phyloP scores from a whole-genome alignment of 2,329 filamentous ascomycete species.

The Aspergillus caelatus region DNA sequence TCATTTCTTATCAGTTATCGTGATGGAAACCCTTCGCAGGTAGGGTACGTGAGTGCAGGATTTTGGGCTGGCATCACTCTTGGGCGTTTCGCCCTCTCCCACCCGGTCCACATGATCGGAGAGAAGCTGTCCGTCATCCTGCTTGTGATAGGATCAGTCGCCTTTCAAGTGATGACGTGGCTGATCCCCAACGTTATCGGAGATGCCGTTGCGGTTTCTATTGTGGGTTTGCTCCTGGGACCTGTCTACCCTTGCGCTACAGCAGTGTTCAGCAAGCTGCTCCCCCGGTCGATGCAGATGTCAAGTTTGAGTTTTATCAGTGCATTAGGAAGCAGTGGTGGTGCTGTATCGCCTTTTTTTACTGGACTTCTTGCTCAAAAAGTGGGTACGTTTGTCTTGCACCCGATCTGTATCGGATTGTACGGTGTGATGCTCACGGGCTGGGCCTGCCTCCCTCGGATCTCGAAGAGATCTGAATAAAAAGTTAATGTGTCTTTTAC shows the following conservation, averaged over 20 bases:
- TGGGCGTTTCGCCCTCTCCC: slow-evolving; percentile 72
- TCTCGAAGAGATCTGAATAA: slow-evolving; percentile 54
- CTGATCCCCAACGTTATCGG: slow-evolving; percentile 73
- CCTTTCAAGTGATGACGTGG: slow-evolving; percentile 79
- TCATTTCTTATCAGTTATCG: slow-evolving; percentile 78
- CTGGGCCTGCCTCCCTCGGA: slow-evolving; percentile 56
- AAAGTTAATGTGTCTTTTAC: background rate
- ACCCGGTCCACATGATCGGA: slow-evolving; percentile 67
- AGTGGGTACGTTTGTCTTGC: slow-evolving; percentile 52
- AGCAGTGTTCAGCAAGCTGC: slow-evolving; percentile 62
- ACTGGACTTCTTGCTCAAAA: slow-evolving; percentile 53
- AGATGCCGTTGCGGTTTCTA: slow-evolving; percentile 65
- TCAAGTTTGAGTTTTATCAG: slow-evolving; percentile 41
- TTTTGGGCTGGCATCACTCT: slow-evolving; percentile 74
- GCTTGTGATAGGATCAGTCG: slow-evolving; percentile 62
- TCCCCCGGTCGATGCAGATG: slow-evolving; percentile 43
- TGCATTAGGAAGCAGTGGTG: slow-evolving; percentile 46
- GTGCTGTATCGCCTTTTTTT: slow-evolving; percentile 49
- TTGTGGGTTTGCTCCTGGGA: slow-evolving; percentile 75
- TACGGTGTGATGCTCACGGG: slow-evolving; percentile 57
- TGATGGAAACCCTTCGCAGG: slow-evolving; percentile 67
- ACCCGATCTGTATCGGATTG: slow-evolving; percentile 59
- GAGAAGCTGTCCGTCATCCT: slow-evolving; percentile 70
- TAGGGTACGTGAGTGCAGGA: slow-evolving; percentile 74
- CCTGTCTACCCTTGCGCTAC: slow-evolving; percentile 75